Evolutionary conservation across 2,329 filamentous ascomycete genomes (phyloP).

Genomic region (Cladosporium sphaerospermum): DNA sequence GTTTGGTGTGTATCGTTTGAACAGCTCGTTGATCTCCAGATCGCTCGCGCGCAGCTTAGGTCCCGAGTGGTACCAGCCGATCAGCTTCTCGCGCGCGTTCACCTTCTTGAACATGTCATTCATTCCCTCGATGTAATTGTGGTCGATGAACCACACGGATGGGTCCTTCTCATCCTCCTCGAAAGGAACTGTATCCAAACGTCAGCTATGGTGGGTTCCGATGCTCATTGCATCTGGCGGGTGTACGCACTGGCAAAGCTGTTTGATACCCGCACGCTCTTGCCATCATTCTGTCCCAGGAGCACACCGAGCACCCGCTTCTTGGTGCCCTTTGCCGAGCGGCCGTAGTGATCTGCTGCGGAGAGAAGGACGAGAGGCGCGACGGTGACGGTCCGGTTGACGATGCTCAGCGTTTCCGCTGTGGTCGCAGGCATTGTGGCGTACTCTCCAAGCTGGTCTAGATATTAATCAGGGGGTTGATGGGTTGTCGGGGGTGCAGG

Average conservation of each 20-base stretch:
- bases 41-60: constrained; percentile 95
- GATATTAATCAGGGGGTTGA: background rate
- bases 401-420: constrained; percentile 90
- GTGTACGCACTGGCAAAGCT: constrained; percentile 79
- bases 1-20: constrained; percentile 98
- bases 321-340: constrained; percentile 81
- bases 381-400: constrained; percentile 91
- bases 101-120: constrained; percentile 99
- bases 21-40: constrained; percentile 98
- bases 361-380: constrained; percentile 96
- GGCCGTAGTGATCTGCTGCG: constrained; percentile 96
- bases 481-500: background rate
- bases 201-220: constrained; percentile 11
- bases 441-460: background rate
- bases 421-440: constrained; percentile 86
- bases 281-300: constrained; percentile 91
- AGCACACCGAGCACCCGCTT: constrained; percentile 90
- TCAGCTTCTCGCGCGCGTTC: constrained; percentile 96
- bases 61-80: constrained; percentile 99
- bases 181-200: constrained; percentile 67
- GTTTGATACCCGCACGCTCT: constrained; percentile 95
- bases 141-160: constrained; percentile 97
- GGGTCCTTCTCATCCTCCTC: constrained; percentile 99
- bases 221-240: background rate
- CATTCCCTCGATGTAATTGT: constrained; percentile 99